Evolutionary conservation across 1,284 basidiomycete species (phyloP).

Genomic region (Cronartium ribicola): DNA sequence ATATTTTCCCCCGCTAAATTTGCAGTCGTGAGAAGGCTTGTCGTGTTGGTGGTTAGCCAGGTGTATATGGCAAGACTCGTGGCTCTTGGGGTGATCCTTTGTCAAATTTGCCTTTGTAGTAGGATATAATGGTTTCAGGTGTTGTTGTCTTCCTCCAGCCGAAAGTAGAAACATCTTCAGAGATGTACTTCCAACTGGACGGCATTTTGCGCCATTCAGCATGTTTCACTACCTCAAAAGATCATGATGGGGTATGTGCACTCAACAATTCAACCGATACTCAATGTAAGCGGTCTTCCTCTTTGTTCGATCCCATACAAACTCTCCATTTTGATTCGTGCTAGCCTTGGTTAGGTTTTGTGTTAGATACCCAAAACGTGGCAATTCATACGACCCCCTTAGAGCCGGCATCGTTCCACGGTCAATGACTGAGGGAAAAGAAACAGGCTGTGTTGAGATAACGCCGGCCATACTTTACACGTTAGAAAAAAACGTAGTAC

Average conservation of each 20-base stretch:
- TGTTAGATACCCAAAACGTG: not conserved
- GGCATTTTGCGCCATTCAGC: not conserved
- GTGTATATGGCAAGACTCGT: too few species aligned
- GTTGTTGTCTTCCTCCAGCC: not conserved
- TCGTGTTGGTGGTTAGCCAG: too few species aligned
- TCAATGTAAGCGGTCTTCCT: not conserved
- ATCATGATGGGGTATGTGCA: not conserved
- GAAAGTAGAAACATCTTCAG: slow-evolving; percentile 12
- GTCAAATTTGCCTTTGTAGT: not conserved
- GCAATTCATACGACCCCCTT: not conserved
- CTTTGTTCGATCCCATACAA: not conserved
- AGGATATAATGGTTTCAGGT: not conserved
- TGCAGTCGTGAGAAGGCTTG: not conserved
- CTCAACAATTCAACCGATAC: not conserved
- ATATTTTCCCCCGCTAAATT: not conserved
- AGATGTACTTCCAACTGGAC: slow-evolving; percentile 26
- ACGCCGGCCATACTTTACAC: not conserved
- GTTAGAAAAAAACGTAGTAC: not conserved
- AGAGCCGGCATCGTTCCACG: not conserved
- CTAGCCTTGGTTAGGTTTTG: not conserved
- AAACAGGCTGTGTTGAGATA: not conserved
- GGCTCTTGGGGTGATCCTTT: not conserved
- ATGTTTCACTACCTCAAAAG: not conserved
- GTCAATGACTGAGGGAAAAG: not conserved
- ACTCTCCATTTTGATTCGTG: not conserved